These are phyloP conservation scores for Saturnispora diversa DNA, from an alignment of 805 yeast genomes.

Conservation along the genomic window DNA sequence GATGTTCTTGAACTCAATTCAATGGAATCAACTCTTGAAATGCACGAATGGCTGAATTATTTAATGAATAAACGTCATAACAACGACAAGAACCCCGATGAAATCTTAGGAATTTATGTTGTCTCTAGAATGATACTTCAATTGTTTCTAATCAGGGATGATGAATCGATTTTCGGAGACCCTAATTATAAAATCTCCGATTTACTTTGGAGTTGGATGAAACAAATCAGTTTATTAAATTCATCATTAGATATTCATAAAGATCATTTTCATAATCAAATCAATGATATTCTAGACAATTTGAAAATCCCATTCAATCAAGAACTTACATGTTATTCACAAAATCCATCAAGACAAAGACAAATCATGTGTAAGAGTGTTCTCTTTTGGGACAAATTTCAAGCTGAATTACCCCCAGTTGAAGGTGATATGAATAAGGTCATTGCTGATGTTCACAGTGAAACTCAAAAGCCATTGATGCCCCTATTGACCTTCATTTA, in stretches of 20 bases:
- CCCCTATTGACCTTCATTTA: slow-evolving; percentile 68
- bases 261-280: slow-evolving; percentile 6
- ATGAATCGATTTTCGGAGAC: slow-evolving; percentile 49
- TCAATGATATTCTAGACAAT: slow-evolving; percentile 34
- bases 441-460: slow-evolving; percentile 28
- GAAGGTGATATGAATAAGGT: slow-evolving; percentile 33
- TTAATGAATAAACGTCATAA: slow-evolving; percentile 25
- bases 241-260: slow-evolving; percentile 12
- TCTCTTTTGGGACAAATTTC: slow-evolving; percentile 68
- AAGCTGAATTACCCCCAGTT: slow-evolving; percentile 60
- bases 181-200: slow-evolving; percentile 29
- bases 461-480: slow-evolving; percentile 36
- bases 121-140: slow-evolving; percentile 60
- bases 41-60: slow-evolving; percentile 21
- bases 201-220: slow-evolving; percentile 27
- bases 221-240: slow-evolving; percentile 21
- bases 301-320: slow-evolving; percentile 39
- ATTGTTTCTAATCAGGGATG: slow-evolving; percentile 53
- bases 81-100: slow-evolving; percentile 21
- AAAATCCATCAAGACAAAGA: slow-evolving; percentile 77
- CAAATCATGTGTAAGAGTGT: slow-evolving; percentile 57
- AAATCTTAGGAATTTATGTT: slow-evolving; percentile 32
- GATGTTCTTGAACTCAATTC: slow-evolving; percentile 29
- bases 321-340: slow-evolving; percentile 38
- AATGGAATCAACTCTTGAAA: slow-evolving; percentile 24